phyloP scores from a whole-genome alignment of 352 stramenopile genomes.

The Phytophthora tentaculata region DNA sequence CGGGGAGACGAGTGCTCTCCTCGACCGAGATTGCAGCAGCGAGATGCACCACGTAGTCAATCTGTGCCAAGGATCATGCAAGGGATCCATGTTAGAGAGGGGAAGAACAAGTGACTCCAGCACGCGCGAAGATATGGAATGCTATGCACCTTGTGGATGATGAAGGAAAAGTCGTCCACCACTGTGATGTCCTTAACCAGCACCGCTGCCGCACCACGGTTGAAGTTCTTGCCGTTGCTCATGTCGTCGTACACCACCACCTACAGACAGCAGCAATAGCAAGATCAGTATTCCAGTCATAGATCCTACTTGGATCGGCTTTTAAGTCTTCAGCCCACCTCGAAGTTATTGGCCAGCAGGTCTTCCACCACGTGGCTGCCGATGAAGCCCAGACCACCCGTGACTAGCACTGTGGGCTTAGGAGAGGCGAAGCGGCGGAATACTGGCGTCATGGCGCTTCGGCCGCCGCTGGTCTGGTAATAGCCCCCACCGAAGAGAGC shows the following conservation, averaged over 20 bases:
- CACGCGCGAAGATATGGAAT: background rate
- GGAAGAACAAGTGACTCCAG: too few species aligned
- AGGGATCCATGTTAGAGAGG: too few species aligned
- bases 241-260: slow-evolving; percentile 90
- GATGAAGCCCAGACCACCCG: slow-evolving; percentile 84
- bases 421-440: slow-evolving; percentile 36
- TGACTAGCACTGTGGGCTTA: slow-evolving; percentile 76
- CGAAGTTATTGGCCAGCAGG: slow-evolving; percentile 74
- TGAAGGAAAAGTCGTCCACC: slow-evolving; percentile 80
- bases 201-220: slow-evolving; percentile 70
- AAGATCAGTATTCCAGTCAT: slow-evolving; percentile 2
- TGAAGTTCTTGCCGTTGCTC: slow-evolving; percentile 90
- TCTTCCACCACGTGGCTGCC: slow-evolving; percentile 88
- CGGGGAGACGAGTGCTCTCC: slow-evolving; percentile 82
- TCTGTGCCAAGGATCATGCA: slow-evolving; percentile 32
- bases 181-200: slow-evolving; percentile 88
- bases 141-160: slow-evolving; percentile 70
- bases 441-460: slow-evolving; percentile 31
- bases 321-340: slow-evolving; percentile 41
- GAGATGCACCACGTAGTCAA: slow-evolving; percentile 86
- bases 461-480: slow-evolving; percentile 48
- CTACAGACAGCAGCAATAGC: slow-evolving; percentile 33
- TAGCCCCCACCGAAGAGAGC: slow-evolving; percentile 74
- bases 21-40: slow-evolving; percentile 86
- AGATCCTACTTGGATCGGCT: slow-evolving; percentile 2